These are phyloP conservation scores for Blastobotrys parvus DNA, from an alignment of 805 yeast species.

Conservation along the genomic window DNA sequence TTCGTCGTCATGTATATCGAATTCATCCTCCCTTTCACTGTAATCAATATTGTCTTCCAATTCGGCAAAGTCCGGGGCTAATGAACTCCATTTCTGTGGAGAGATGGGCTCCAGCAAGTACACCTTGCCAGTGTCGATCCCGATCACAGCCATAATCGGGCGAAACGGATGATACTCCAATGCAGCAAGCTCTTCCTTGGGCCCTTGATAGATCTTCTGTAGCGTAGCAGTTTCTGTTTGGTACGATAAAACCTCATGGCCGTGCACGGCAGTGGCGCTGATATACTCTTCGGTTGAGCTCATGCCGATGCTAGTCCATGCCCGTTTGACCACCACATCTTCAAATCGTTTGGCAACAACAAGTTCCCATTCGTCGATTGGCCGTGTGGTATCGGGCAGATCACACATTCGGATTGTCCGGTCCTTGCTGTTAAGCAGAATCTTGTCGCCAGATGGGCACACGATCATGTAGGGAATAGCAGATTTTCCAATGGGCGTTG, in stretches of 20 bases:
- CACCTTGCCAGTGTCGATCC: constrained; percentile 73
- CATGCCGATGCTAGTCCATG: constrained; percentile 77
- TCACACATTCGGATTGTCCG: constrained; percentile 25
- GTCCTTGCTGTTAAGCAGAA: constrained; percentile 27
- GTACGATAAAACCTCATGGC: constrained; percentile 89
- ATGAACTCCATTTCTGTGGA: constrained; percentile 92
- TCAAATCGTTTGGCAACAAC: constrained; percentile 77
- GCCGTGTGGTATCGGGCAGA: constrained; percentile 24
- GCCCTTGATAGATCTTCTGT: constrained; percentile 82
- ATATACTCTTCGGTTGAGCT: constrained; percentile 72
- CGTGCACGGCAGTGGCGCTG: constrained; percentile 83
- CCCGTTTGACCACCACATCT: constrained; percentile 79
- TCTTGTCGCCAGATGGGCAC: constrained; percentile 46
- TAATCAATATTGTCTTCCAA: constrained; percentile 87
- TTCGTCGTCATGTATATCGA: constrained; percentile 66
- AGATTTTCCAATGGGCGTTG: constrained; percentile 54
- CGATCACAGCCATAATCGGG: constrained; percentile 73
- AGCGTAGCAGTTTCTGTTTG: constrained; percentile 84
- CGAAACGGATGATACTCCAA: constrained; percentile 78
- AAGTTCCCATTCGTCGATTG: constrained; percentile 39
- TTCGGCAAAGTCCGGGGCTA: constrained; percentile 94
- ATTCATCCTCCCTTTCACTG: constrained; percentile 84
- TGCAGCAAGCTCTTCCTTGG: constrained; percentile 77
- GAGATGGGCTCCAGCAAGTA: constrained; percentile 75
- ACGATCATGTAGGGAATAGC: constrained; percentile 69